A percentile compares a stretch with the other conserved stretches of the same genome.
phyloP scores from a whole-genome alignment of 2,329 filamentous ascomycete species.

The Celoporthe dispersa region DNA sequence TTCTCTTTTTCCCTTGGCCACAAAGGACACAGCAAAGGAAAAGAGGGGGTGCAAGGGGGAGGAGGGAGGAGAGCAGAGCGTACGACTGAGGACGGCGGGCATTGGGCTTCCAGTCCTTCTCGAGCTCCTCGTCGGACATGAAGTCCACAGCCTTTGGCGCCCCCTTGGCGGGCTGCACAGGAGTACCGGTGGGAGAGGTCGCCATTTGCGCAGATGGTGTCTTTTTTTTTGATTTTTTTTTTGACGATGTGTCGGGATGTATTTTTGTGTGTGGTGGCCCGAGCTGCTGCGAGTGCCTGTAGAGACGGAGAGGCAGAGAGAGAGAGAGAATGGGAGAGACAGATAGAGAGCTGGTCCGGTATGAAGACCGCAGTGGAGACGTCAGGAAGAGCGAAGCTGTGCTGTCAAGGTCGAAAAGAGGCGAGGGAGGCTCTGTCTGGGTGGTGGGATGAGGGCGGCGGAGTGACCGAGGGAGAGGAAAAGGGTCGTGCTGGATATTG shows the following conservation, averaged over 20 bases:
- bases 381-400: neutral
- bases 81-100: constrained; percentile 82
- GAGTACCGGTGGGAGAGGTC: constrained; percentile 26
- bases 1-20: neutral
- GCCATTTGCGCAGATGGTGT: constrained; percentile 27
- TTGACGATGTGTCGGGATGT: too few relatives aligned
- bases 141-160: constrained; percentile 20
- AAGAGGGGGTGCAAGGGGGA: constrained; percentile 50
- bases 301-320: neutral
- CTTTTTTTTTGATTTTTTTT: too few relatives aligned
- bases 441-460: constrained; percentile 14
- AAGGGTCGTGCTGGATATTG: neutral
- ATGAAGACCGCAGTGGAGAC: neutral
- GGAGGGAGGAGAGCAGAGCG: constrained; percentile 51
- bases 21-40: constrained; percentile 50
- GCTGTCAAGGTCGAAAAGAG: neutral
- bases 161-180: constrained; percentile 20
- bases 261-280: constrained; percentile 1
- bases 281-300: constrained; percentile 1
- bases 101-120: constrained; percentile 80
- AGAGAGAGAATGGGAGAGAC: neutral
- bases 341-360: neutral
- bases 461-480: constrained; percentile 11
- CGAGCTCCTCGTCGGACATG: constrained; percentile 69
- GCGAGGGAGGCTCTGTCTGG: constrained; percentile 9